Evolutionary conservation across 345 rosid species (phyloP), one percentile per base, ranked within the genome.

Genomic region (Gossypium arboreum): DNA sequence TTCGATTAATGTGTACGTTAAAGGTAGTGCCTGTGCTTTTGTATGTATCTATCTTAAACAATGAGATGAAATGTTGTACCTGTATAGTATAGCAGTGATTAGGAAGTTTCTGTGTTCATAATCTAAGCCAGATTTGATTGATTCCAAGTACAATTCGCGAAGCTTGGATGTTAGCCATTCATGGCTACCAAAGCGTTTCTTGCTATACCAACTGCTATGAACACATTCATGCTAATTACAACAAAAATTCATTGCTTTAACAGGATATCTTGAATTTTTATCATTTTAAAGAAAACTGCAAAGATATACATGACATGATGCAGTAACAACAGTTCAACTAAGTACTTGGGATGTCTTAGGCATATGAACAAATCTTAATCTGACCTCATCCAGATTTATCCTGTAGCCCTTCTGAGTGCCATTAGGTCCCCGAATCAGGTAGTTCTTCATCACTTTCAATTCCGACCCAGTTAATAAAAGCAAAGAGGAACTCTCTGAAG

Each of bases 401-500:
- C 18, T 63, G 41, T 27, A 34, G 39, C 15, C 50, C 24, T 44
- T 60, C 64, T 72, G 17, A 44, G 55, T 29, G 55, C 61, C 34
- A 29, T 78, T 74, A 52, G 72, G 78, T 78, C 75, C 20, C 72
- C 27, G 44, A 64, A 25, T 15, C 56, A 5, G 73, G 34, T 27
- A 58, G 51, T 76, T 82, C 87, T 27, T 84, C 92, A 57, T 78
- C 82, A 9, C 70, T 63, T 76, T 91, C 94, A 77, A 92, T 83
- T 39, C 91, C 96, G 43, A 90, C 92, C 97, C 98, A 94, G 76
- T 89, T 70, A 72, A 90, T 75, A 39, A 92, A 85, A 73, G 93
- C 89, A 80, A 89, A 94, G 65, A 94, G 81, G 84, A 94, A 90
- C 77, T 94, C 94, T 65, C 97, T 85, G 85, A 92, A 90, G 75